Evolutionary conservation across 345 rosid species (phyloP).

Genomic region (Citrus hindsii): DNA sequence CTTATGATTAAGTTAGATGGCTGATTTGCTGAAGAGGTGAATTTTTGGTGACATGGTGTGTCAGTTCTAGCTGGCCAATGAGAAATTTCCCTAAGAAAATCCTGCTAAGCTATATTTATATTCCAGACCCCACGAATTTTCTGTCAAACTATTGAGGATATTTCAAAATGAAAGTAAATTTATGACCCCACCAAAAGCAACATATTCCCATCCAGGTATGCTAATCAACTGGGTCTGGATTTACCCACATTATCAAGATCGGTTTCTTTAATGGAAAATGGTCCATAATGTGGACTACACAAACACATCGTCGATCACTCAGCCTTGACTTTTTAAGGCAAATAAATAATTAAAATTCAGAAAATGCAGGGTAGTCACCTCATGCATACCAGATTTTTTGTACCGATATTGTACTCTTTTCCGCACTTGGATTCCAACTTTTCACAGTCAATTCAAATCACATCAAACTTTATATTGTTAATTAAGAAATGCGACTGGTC

Average conservation of each 20-base stretch:
- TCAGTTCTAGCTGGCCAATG: constrained; percentile 21
- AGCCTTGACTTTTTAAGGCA: neutral
- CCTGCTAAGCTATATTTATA: neutral
- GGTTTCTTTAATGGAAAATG: neutral
- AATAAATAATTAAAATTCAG: neutral
- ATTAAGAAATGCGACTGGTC: neutral
- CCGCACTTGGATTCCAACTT: neutral
- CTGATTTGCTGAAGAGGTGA: neutral
- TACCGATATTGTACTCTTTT: constrained; percentile 3
- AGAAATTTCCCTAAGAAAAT: neutral
- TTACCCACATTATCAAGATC: neutral
- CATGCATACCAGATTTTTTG: neutral
- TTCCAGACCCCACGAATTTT: constrained; percentile 16
- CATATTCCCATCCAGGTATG: neutral
- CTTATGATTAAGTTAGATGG: neutral
- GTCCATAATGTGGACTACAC: neutral
- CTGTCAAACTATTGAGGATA: neutral
- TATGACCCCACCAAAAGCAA: constrained; percentile 18
- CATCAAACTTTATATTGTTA: neutral
- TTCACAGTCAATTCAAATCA: neutral
- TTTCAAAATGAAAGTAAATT: neutral
- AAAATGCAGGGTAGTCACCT: neutral
- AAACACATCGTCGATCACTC: neutral
- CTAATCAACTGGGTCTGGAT: neutral
- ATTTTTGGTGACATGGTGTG: neutral